A percentile compares a stretch with the other conserved stretches of the same genome.
phyloP scores from a whole-genome alignment of 768 basidiomycete species.

The Leccinum broughii region DNA sequence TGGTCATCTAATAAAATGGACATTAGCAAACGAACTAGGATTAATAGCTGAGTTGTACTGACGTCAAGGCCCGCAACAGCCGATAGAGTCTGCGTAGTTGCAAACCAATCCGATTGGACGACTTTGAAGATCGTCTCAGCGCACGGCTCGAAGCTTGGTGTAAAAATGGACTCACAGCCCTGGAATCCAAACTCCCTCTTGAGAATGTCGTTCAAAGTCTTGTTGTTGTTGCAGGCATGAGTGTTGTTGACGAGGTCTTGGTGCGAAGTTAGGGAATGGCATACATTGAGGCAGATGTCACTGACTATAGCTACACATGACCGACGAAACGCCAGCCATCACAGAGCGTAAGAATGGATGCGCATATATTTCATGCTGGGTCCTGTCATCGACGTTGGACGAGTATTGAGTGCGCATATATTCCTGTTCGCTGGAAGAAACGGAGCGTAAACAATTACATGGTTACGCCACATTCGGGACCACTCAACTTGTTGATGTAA shows the following conservation, averaged over 20 bases:
- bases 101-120: slow-evolving; percentile 64
- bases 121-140: slow-evolving; percentile 29
- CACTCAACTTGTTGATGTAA: slow-evolving; percentile 64
- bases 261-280: slow-evolving; percentile 2
- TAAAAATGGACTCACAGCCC: slow-evolving; percentile 43
- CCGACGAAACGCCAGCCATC: slow-evolving; percentile 61
- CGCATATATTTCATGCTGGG: slow-evolving; percentile 57
- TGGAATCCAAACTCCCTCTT: slow-evolving; percentile 70
- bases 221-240: slow-evolving; percentile 64
- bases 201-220: slow-evolving; percentile 57
- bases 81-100: slow-evolving; percentile 46
- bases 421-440: slow-evolving; percentile 36
- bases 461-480: background rate
- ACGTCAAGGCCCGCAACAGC: slow-evolving; percentile 66
- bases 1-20: slow-evolving; percentile 55
- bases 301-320: slow-evolving; percentile 65
- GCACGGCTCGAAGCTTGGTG: background rate
- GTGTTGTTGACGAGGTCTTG: slow-evolving; percentile 57
- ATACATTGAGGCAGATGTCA: background rate
- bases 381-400: slow-evolving; percentile 43
- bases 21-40: background rate
- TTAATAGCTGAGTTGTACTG: slow-evolving; percentile 17
- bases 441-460: background rate
- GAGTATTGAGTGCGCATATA: slow-evolving; percentile 34
- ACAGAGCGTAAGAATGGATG: slow-evolving; percentile 60